A percentile compares a stretch with the other conserved stretches of the same genome.
These are phyloP conservation scores for Suillus tomentosus DNA, from an alignment of 768 basidiomycete genomes.

Conservation along the genomic window DNA sequence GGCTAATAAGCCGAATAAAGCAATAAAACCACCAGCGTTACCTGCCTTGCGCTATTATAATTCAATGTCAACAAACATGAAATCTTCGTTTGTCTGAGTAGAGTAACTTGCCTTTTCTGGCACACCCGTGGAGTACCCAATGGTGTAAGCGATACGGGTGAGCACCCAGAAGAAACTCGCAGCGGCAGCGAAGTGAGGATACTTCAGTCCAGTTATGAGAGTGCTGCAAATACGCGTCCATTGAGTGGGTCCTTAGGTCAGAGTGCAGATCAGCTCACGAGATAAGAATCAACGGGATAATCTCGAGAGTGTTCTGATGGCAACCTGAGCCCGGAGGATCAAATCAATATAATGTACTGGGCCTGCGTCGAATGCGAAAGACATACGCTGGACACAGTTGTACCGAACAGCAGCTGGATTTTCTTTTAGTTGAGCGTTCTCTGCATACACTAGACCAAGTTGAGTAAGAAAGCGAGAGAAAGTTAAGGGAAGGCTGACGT, in stretches of 20 bases:
- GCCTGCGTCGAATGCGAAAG: not conserved
- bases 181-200: conserved; percentile 1
- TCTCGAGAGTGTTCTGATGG: conserved; percentile 4
- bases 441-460: not conserved
- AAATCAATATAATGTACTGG: not conserved
- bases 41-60: not conserved
- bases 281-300: not conserved
- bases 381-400: conserved; percentile 2
- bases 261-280: not conserved
- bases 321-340: not conserved
- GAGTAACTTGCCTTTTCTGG: conserved; percentile 1
- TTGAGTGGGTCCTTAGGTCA: not conserved
- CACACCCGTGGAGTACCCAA: conserved; percentile 1
- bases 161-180: conserved; percentile 3
- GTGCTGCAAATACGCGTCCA: not conserved
- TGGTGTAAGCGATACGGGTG: not conserved
- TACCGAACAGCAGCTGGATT: conserved; percentile 1
- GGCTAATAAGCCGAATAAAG: not conserved
- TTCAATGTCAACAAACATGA: not conserved
- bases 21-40: not conserved
- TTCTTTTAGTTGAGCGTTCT: not conserved
- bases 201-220: not conserved
- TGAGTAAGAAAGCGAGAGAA: not conserved
- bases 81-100: not conserved
- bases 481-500: not conserved